Base-by-base conservation (phyloP, 257 asterid genomes). In the Oldenlandia corymbosa region DNA sequence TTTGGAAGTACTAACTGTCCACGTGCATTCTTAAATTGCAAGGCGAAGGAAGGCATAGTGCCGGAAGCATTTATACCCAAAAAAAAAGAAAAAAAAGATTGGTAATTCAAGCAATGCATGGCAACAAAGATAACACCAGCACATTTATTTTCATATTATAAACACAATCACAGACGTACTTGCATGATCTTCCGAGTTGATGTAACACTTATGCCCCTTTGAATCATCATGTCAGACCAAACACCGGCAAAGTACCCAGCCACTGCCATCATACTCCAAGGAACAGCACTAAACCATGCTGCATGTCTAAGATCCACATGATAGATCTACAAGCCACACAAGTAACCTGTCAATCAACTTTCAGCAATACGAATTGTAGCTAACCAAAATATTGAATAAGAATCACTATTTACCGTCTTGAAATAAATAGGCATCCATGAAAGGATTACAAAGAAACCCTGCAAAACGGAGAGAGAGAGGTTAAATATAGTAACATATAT, bases 371-470 rank as follows among this genome's bases (percentile, higher is more conserved):
- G 37, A 12, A 37, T 36, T 39, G 18, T 7, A 43, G 31, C 11
- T 48, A 9, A 50, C 43, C 52, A 23, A 62, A 26, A 65, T 49
- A 57, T 8, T 14, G 18, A 26, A 51, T n/a, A 13, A 21, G 56
- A 64, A 14, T 16, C 41, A 18, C 8, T 30, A 27, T 81, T 65
- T 76, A 92, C 99, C 78, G 80, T 83, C 73, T 83, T 90, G 83
- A 92, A 92, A 83, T 92, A 92, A 64, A 92, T 90, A 62, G 99
- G 97, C 97, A 89, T 92, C 99, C 99, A 92, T 31, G 99, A 87
- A 64, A 92, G 94, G 74, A 92, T 81, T 53, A 92, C 95, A 71
- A 92, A 89, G 74, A 92, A 89, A 5, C 99, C 99, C 96, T 92
- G 84, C 84, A 83, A 39, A 62, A 64, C 66, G 54, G 67, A 66